phyloP scores from a whole-genome alignment of 2,329 filamentous ascomycete genomes.

The Diaporthe humulicola region DNA sequence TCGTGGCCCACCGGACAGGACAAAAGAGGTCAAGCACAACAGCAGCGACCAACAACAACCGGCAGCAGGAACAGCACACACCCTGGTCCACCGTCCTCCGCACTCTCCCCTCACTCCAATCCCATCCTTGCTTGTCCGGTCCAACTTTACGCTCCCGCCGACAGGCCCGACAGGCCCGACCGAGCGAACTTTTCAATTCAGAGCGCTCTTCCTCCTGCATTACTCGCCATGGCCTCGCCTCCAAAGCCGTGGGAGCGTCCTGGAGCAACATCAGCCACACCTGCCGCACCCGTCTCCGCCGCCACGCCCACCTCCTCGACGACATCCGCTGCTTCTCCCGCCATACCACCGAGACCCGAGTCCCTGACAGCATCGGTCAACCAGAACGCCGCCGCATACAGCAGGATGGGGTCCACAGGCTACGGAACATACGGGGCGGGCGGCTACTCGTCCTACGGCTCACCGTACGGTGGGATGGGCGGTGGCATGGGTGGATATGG shows the following conservation, averaged over 20 bases:
- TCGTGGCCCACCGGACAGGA: slow-evolving; percentile 26
- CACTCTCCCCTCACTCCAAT: slow-evolving; percentile 26
- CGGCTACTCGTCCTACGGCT: slow-evolving; percentile 60
- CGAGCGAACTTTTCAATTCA: neutral
- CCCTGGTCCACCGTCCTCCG: slow-evolving; percentile 17
- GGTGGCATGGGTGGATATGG: slow-evolving; percentile 51
- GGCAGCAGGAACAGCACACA: slow-evolving; percentile 21
- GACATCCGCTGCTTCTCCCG: slow-evolving; percentile 67
- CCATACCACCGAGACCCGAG: slow-evolving; percentile 84
- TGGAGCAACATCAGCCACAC: slow-evolving; percentile 66
- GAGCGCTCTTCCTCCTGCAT: neutral
- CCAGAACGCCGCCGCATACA: slow-evolving; percentile 89
- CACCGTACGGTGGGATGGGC: slow-evolving; percentile 58
- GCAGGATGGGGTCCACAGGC: slow-evolving; percentile 56
- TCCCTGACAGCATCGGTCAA: slow-evolving; percentile 85
- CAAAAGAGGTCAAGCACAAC: slow-evolving; percentile 9
- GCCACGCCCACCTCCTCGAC: slow-evolving; percentile 55
- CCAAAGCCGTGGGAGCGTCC: slow-evolving; percentile 97
- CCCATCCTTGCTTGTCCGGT: slow-evolving; percentile 12
- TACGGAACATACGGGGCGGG: slow-evolving; percentile 55
- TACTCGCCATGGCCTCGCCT: slow-evolving; percentile 76
- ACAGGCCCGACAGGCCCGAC: neutral
- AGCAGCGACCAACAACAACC: neutral
- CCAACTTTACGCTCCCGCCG: slow-evolving; percentile 3
- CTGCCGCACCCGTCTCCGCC: slow-evolving; percentile 55